Conservation (phyloP, 371 early-diverging fungal species). For the Lichtheimia ramosa region DNA sequence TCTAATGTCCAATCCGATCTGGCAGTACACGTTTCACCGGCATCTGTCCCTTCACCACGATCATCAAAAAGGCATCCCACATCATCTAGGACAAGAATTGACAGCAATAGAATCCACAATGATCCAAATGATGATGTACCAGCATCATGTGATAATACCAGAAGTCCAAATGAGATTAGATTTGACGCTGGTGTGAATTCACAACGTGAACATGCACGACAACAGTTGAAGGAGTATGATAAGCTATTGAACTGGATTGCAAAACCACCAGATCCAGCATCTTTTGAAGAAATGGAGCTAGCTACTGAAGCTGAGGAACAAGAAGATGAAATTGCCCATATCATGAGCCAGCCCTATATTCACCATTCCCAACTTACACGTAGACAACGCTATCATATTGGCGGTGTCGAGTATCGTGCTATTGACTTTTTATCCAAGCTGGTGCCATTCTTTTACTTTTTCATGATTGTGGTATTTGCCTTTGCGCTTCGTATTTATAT, state of each 20-base stretch:
- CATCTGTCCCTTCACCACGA: too few species aligned
- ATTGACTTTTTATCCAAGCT: slow-evolving; percentile 30
- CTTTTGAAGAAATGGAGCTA: slow-evolving; percentile 5
- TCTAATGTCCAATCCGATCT: too few species aligned
- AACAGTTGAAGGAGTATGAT: slow-evolving; percentile 7
- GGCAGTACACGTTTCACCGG: too few species aligned
- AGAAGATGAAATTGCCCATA: slow-evolving; percentile 39
- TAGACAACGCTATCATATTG: slow-evolving; percentile 33
- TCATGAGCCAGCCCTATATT: slow-evolving; percentile 18
- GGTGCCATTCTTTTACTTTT: slow-evolving; percentile 32
- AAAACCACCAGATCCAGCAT: slow-evolving; percentile 5
- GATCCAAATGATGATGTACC: too few species aligned
- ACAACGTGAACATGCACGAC: slow-evolving; percentile 14
- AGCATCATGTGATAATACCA: too few species aligned
- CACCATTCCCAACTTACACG: slow-evolving; percentile 28
- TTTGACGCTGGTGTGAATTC: slow-evolving; percentile 3
- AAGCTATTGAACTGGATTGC: not conserved
- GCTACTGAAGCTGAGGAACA: slow-evolving; percentile 37
- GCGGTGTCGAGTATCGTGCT: slow-evolving; percentile 42
- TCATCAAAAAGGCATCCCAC: too few species aligned
- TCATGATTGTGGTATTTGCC: slow-evolving; percentile 21
- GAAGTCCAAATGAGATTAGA: not conserved
- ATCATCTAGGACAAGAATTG: too few species aligned
- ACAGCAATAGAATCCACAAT: too few species aligned
- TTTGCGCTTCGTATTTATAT: slow-evolving; percentile 39